These are phyloP conservation scores for Pholiota conissans DNA, from an alignment of 768 basidiomycete species.

Conservation along the genomic window DNA sequence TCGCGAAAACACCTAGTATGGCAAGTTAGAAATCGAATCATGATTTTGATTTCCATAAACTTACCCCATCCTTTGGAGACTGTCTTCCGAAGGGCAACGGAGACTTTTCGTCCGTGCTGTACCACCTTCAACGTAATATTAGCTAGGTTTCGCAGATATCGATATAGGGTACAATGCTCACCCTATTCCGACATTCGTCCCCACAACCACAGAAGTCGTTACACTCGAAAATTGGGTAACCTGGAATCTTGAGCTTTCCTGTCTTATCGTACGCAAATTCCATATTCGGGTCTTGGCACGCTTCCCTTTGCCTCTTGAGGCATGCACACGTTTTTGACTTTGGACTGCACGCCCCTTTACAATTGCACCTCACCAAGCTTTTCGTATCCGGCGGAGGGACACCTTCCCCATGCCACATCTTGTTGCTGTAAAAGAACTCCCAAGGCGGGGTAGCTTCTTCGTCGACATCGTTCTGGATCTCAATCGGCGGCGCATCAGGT, in stretches of 20 bases:
- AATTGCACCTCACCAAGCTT: slow-evolving; percentile 67
- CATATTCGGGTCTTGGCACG: slow-evolving; percentile 25
- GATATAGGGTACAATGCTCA: too few species aligned
- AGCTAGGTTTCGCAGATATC: background rate
- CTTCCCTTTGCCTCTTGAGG: slow-evolving; percentile 52
- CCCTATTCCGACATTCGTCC: slow-evolving; percentile 80
- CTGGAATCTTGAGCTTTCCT: slow-evolving; percentile 49
- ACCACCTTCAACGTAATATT: slow-evolving; percentile 57
- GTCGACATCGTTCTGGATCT: slow-evolving; percentile 68
- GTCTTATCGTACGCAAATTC: slow-evolving; percentile 73
- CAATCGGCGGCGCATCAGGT: slow-evolving; percentile 65
- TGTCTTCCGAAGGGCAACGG: slow-evolving; percentile 70
- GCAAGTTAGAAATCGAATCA: background rate
- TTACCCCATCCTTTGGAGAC: slow-evolving; percentile 83
- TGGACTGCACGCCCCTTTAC: slow-evolving; percentile 75
- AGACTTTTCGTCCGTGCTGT: slow-evolving; percentile 70
- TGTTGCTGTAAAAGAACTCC: slow-evolving; percentile 88
- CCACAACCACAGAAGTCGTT: slow-evolving; percentile 81
- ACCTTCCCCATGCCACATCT: slow-evolving; percentile 70
- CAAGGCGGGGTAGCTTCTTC: slow-evolving; percentile 70
- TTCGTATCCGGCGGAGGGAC: slow-evolving; percentile 66
- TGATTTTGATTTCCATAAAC: slow-evolving; percentile 16
- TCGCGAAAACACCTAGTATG: slow-evolving; percentile 65
- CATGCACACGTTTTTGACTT: slow-evolving; percentile 75
- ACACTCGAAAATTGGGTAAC: slow-evolving; percentile 82